Evolutionary conservation across 2,329 filamentous ascomycete species (phyloP), one percentile per base, ranked within the genome.

Genomic region (Acarospora socialis): DNA sequence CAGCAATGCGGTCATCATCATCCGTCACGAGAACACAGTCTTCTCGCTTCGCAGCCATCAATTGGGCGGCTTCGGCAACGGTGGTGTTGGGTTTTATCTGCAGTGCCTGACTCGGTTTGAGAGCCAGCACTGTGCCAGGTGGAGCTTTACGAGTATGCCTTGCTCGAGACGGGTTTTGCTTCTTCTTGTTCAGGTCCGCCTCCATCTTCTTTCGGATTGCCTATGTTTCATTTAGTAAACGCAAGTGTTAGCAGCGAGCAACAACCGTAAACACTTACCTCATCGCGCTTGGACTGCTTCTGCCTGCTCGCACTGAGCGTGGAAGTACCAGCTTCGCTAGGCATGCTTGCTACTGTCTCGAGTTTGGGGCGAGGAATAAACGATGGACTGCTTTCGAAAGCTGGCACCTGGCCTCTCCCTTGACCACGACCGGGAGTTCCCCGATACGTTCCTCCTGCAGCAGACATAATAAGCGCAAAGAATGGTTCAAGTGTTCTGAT

Each of bases 1-100:
- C 90, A 26, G 90, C 82, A 59, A 98, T 98, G 28, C 90, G 74
- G 51, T 98, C 90, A 57, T 98, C 86, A 43, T 95, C 87, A 55
- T 98, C 90, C 24, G 90, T 98, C 15, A 98, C 90, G 39, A 98
- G 63, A 22, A 98, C 90, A 50, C 90, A 98, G 56, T 98, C 90
- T 58, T 98, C 90, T 48, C 90, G 73, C 69, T 98, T 98, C 30
- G 90, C 90, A 34, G 90, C 90, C 90, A 98, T 98, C 51, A 98
- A 66, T 65, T 98, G 90, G 23, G 90, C 90, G 29, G 90, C 90
- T 61, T 98, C 90, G 42, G 90, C 78, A 35, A 98, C 87, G 30
- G 82, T 93, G 16, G 84, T 94, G 42, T 68, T 72, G 32, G 90
- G 90, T 63, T 95, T 95, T 61, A 98, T 95, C 64, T 98, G 90